A percentile compares a stretch with the other conserved stretches of the same genome.
Conservation (phyloP, 179 eudicot species). For the Patellifolia procumbens region DNA sequence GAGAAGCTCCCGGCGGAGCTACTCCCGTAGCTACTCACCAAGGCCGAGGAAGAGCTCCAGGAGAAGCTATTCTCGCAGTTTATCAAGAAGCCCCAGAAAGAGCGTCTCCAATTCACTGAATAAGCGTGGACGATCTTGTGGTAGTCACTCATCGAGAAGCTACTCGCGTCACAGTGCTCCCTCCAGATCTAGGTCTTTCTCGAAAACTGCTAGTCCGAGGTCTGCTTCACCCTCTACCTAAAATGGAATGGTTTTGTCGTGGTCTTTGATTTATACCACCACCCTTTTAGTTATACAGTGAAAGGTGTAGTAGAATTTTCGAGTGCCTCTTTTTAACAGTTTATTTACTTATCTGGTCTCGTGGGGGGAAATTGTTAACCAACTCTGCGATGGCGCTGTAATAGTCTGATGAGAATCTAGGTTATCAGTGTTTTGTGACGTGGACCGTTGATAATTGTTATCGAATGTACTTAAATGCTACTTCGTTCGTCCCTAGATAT, state of each 20-base stretch:
- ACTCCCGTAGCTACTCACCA: slow-evolving; percentile 31
- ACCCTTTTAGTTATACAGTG: not conserved
- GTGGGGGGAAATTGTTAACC: no score
- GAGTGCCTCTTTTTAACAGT: not conserved
- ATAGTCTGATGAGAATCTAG: no score
- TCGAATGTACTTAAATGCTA: no score
- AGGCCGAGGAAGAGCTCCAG: slow-evolving; percentile 18
- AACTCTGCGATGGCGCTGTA: no score
- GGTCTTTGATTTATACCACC: not conserved
- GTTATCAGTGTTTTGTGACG: no score
- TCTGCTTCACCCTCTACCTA: slow-evolving; percentile 48
- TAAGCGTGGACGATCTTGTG: slow-evolving; percentile 32
- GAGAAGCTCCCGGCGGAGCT: slow-evolving; percentile 28
- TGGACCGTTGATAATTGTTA: no score
- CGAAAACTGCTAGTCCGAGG: slow-evolving; percentile 45
- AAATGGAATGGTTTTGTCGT: slow-evolving; percentile 9
- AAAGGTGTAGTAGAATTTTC: not conserved
- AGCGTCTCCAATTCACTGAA: slow-evolving; percentile 29
- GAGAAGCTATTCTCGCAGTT: slow-evolving; percentile 31
- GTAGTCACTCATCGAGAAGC: slow-evolving; percentile 52
- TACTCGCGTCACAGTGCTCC: slow-evolving; percentile 47
- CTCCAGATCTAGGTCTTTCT: slow-evolving; percentile 42
- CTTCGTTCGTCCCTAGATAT: no score
- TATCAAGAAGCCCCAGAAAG: slow-evolving; percentile 30
- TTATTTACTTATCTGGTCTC: no score